Base-by-base conservation (phyloP, 257 asterid genomes). In the Plectranthus barbatus region DNA sequence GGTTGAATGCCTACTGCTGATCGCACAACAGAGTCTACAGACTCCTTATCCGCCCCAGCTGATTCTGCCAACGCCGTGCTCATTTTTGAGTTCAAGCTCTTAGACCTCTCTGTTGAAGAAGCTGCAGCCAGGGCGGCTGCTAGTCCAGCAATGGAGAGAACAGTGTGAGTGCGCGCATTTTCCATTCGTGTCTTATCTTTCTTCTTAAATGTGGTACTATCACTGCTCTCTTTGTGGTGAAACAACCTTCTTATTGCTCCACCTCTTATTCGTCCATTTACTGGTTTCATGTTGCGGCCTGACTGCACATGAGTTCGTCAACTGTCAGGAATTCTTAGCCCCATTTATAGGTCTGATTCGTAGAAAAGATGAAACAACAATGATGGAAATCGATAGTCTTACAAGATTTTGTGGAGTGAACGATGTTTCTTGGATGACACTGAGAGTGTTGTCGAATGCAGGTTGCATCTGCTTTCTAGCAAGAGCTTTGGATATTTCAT, bases 111-210 rank as follows among this genome's bases (percentile, higher is more conserved):
- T 8, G 86, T 67, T 37, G 93, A 48, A 20, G 60, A 50, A 15
- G 77, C 56, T 3, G 90, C 76, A 10, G 95, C 95, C 62, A 88
- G 15, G 5, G 91, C 96, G 48, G 95, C 95, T 8, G 98, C 95
- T 51, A 91, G 70, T 47, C 91, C 95, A 13, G 98, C 98, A 58
- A 91, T 69, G 11, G 95, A 84, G 29, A 91, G 76, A 34, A 73
- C 68, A 2, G 91, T 70, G 46, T 91, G 98, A 67, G 62, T 73
- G 15, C 69, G 94, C 0, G 98, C 95, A 4, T 80, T 84, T 56
- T 86, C 95, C 47, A 82, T 46, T 1, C 98, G 84, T 0, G 72
- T 87, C 67, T 86, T 91, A 18, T 91, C 98, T 72, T 88, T 91
- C 86, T 79, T 90, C 62, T 78, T 77, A 57, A 79, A 69, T 0